Percentiles rank a stretch among this genome's conserved stretches.
phyloP scores from a whole-genome alignment of 768 basidiomycete genomes.

The Rubroboletus pulcherrimus region DNA sequence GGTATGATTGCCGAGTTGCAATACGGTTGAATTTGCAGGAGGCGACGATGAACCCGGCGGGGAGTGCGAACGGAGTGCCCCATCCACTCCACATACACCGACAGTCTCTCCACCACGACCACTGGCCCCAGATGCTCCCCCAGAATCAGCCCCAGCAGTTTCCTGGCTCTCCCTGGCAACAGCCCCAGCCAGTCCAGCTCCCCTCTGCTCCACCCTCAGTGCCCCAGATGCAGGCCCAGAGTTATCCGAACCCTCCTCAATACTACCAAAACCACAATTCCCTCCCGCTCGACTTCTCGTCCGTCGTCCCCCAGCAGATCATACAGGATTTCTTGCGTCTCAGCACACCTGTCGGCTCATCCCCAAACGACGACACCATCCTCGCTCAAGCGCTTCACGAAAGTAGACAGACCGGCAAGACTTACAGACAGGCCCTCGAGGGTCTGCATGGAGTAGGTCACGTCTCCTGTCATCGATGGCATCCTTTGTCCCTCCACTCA shows the following conservation, averaged over 20 bases:
- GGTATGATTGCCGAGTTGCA: neutral
- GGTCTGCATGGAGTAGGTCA: constrained; percentile 58
- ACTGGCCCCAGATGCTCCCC: constrained; percentile 25
- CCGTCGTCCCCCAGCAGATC: constrained; percentile 46
- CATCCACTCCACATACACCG: constrained; percentile 19
- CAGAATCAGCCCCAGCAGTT: constrained; percentile 28
- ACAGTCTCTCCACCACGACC: constrained; percentile 19
- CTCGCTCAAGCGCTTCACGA: constrained; percentile 48
- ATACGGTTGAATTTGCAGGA: neutral
- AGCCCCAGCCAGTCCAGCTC: constrained; percentile 32
- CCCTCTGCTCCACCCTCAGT: constrained; percentile 32
- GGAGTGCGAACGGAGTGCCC: constrained; percentile 14
- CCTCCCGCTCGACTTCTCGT: constrained; percentile 32
- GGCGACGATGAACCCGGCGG: constrained; percentile 17
- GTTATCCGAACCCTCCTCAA: constrained; percentile 16
- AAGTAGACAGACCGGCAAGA: constrained; percentile 39
- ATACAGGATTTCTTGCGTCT: constrained; percentile 54
- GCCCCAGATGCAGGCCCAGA: constrained; percentile 19
- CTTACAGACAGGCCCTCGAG: constrained; percentile 65
- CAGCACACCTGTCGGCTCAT: constrained; percentile 48
- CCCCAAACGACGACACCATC: constrained; percentile 52
- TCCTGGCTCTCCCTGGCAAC: constrained; percentile 30
- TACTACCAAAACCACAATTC: constrained; percentile 20
- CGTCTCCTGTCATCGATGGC: neutral
- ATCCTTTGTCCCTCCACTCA: constrained; percentile 1